phyloP scores from a whole-genome alignment of 2,329 filamentous ascomycete genomes.

The Ophiostoma australiae region DNA sequence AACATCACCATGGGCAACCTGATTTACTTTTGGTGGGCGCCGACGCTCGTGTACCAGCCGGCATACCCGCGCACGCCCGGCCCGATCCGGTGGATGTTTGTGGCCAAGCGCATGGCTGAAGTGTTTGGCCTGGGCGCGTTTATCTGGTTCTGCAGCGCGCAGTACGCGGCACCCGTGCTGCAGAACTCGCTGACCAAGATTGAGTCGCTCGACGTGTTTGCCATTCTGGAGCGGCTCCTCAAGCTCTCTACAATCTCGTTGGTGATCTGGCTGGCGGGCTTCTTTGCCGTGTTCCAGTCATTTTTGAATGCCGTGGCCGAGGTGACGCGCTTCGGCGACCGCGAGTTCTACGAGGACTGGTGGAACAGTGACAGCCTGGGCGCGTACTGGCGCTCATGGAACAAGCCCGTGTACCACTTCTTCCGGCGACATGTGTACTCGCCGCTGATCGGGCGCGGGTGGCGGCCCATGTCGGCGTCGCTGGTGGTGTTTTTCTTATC shows the following conservation, averaged over 20 bases:
- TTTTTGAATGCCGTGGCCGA: conserved; percentile 88
- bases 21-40: conserved; percentile 96
- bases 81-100: conserved; percentile 76
- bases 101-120: conserved; percentile 76
- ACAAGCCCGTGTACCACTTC: conserved; percentile 94
- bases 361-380: conserved; percentile 90
- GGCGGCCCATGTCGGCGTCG: conserved; percentile 65
- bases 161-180: conserved; percentile 87
- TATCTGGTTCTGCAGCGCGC: conserved; percentile 91
- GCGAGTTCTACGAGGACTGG: conserved; percentile 96
- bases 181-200: conserved; percentile 88
- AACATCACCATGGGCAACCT: conserved; percentile 89
- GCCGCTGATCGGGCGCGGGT: conserved; percentile 79
- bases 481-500: conserved; percentile 82
- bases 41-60: conserved; percentile 93
- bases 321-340: conserved; percentile 81
- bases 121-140: conserved; percentile 73
- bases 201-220: conserved; percentile 68
- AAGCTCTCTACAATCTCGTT: conserved; percentile 94
- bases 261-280: conserved; percentile 94
- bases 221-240: conserved; percentile 83
- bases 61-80: conserved; percentile 81
- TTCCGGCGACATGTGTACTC: conserved; percentile 93
- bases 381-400: conserved; percentile 93
- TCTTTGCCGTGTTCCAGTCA: conserved; percentile 94